Evolutionary conservation across 163 green algal genomes (phyloP).

Genomic region (Chlamydomonas reinhardtii): DNA sequence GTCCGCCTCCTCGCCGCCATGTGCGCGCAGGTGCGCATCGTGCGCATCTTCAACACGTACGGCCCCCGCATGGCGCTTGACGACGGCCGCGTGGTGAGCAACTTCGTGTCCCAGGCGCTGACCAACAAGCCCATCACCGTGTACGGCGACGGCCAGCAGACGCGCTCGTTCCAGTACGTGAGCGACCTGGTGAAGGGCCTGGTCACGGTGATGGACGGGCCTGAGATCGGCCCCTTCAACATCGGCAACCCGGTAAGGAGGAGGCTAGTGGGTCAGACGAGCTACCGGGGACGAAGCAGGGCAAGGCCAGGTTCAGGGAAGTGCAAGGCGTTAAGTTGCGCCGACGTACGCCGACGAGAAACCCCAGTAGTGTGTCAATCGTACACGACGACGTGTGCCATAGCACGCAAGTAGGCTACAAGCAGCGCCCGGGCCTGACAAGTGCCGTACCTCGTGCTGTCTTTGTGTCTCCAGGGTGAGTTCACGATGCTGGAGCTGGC

Average conservation of each 20-base stretch:
- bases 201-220: constrained; percentile 96
- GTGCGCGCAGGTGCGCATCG: constrained; percentile 85
- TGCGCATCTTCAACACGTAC: constrained; percentile 99
- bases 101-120: constrained; percentile 94
- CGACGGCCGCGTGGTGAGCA: constrained; percentile 98
- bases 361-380: too few relatives aligned
- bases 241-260: constrained; percentile 92
- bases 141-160: constrained; percentile 98
- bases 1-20: too few relatives aligned
- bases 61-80: constrained; percentile 98
- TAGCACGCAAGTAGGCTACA: too few relatives aligned
- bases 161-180: constrained; percentile 92
- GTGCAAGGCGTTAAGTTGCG: too few relatives aligned
- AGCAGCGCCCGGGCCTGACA: too few relatives aligned
- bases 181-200: constrained; percentile 81
- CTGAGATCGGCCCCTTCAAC: constrained; percentile 98
- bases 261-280: too few relatives aligned
- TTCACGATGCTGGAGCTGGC: constrained; percentile 99
- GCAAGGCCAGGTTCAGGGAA: too few relatives aligned
- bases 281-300: too few relatives aligned
- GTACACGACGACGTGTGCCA: too few relatives aligned
- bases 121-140: constrained; percentile 93
- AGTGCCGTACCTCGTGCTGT: too few relatives aligned
- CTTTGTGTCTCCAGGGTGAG: too few relatives aligned
- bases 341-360: too few relatives aligned